These are phyloP conservation scores for Sporisorium reilianum DNA, from an alignment of 1,284 basidiomycete genomes.

Conservation along the genomic window DNA sequence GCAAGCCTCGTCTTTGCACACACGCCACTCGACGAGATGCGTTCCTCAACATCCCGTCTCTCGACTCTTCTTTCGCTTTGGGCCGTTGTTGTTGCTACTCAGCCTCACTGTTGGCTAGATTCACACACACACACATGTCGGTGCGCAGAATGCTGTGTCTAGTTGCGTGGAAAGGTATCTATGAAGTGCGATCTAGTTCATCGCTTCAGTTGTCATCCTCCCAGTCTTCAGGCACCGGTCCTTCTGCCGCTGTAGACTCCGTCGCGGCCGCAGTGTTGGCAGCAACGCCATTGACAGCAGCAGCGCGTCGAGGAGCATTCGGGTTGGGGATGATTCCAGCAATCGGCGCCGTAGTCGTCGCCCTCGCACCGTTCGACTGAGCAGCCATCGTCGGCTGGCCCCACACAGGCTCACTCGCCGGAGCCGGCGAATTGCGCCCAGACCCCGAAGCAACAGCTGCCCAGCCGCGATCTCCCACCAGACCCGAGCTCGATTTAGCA, in stretches of 20 bases:
- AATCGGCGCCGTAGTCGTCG: slow-evolving; percentile 18
- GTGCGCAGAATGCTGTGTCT: too few relatives aligned
- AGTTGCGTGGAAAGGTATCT: slow-evolving; percentile 8
- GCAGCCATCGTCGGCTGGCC: slow-evolving; percentile 33
- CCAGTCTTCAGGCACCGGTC: slow-evolving; percentile 43
- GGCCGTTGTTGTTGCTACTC: too few relatives aligned
- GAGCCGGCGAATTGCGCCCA: slow-evolving; percentile 41
- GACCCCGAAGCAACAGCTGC: slow-evolving; percentile 48
- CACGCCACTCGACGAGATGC: too few relatives aligned
- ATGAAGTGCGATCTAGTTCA: neutral
- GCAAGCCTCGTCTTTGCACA: neutral
- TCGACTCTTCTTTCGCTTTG: too few relatives aligned
- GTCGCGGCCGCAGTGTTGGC: neutral
- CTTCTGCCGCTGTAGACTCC: neutral
- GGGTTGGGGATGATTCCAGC: slow-evolving; percentile 45
- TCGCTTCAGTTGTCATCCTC: slow-evolving; percentile 30
- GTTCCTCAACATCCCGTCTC: too few relatives aligned
- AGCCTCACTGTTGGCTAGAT: too few relatives aligned
- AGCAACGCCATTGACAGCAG: neutral
- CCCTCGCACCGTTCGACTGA: slow-evolving; percentile 13
- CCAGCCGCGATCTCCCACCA: slow-evolving; percentile 42
- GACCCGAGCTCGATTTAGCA: slow-evolving; percentile 20
- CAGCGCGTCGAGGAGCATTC: slow-evolving; percentile 30
- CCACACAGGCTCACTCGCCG: slow-evolving; percentile 26
- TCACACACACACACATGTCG: too few relatives aligned